Conservation (phyloP, 805 yeast genomes). For the Candida maesae region DNA sequence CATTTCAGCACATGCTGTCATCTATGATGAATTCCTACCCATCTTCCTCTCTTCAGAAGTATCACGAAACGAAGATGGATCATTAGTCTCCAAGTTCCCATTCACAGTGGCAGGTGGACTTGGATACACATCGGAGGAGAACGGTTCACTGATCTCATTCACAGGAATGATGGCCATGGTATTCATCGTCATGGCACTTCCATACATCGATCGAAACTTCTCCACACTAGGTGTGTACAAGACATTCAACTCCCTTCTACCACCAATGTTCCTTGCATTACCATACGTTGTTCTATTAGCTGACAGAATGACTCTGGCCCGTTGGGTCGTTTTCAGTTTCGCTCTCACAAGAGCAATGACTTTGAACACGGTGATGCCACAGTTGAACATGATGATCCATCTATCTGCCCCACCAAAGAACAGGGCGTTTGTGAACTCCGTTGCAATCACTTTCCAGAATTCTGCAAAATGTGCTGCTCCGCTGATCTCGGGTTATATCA, state of each 20-base stretch:
- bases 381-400: slow-evolving; percentile 11
- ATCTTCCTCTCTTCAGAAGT: slow-evolving; percentile 8
- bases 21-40: slow-evolving; percentile 12
- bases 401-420: slow-evolving; percentile 8
- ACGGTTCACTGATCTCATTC: slow-evolving; percentile 46
- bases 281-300: slow-evolving; percentile 10
- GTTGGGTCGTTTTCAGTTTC: neutral
- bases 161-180: slow-evolving; percentile 48
- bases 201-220: slow-evolving; percentile 9
- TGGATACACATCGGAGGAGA: slow-evolving; percentile 41
- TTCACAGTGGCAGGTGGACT: slow-evolving; percentile 49
- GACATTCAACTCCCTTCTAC: slow-evolving; percentile 7
- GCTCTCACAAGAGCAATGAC: slow-evolving; percentile 1
- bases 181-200: slow-evolving; percentile 35
- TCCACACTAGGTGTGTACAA: slow-evolving; percentile 8
- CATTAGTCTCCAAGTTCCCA: slow-evolving; percentile 39
- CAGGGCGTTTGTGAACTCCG: slow-evolving; percentile 12
- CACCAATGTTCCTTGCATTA: slow-evolving; percentile 2
- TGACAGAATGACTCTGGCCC: slow-evolving; percentile 2
- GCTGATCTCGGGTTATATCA: slow-evolving; percentile 7
- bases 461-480: slow-evolving; percentile 10
- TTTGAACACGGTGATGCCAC: slow-evolving; percentile 7
- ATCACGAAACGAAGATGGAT: slow-evolving; percentile 10
- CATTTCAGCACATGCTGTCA: slow-evolving; percentile 8
- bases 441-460: slow-evolving; percentile 8